Conservation (phyloP, 169 alveolate species). For the Eimeria mitis region DNA sequence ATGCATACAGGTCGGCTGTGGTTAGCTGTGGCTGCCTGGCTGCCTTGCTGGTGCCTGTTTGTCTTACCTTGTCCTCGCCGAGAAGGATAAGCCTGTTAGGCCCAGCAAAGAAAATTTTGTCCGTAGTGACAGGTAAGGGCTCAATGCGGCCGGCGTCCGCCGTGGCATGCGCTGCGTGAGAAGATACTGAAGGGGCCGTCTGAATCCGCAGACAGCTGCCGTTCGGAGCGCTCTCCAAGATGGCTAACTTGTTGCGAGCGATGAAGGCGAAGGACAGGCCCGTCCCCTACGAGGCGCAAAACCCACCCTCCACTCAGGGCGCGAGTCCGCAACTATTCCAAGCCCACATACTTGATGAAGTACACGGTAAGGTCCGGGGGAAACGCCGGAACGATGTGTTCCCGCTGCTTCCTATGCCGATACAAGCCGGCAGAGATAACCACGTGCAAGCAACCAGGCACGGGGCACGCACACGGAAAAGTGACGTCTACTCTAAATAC, state of each 20-base stretch:
- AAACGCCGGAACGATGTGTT: not conserved
- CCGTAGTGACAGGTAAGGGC: conserved; percentile 82
- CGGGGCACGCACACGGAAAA: not conserved
- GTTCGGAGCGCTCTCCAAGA: conserved; percentile 75
- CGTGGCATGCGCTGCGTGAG: conserved; percentile 23
- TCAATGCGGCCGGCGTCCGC: conserved; percentile 76
- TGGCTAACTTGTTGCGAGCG: conserved; percentile 84
- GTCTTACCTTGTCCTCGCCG: conserved; percentile 79
- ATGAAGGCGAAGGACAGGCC: conserved; percentile 82
- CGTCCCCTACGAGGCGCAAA: conserved; percentile 51
- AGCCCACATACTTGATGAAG: not conserved
- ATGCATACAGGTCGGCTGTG: not conserved
- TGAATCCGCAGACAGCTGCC: conserved; percentile 84
- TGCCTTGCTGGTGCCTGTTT: not conserved
- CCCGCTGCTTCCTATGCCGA: not conserved
- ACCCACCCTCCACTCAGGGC: not conserved
- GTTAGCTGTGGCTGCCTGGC: not conserved
- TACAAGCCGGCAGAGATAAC: not conserved
- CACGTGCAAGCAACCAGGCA: not conserved
- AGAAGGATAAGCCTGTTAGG: conserved; percentile 84
- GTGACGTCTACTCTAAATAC: not conserved
- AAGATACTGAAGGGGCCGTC: conserved; percentile 50
- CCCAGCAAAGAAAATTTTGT: conserved; percentile 84
- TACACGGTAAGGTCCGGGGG: not conserved
- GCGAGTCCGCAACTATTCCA: not conserved